phyloP scores from a whole-genome alignment of 495 filamentous ascomycete genomes.

The Aspergillus coremiiformis region DNA sequence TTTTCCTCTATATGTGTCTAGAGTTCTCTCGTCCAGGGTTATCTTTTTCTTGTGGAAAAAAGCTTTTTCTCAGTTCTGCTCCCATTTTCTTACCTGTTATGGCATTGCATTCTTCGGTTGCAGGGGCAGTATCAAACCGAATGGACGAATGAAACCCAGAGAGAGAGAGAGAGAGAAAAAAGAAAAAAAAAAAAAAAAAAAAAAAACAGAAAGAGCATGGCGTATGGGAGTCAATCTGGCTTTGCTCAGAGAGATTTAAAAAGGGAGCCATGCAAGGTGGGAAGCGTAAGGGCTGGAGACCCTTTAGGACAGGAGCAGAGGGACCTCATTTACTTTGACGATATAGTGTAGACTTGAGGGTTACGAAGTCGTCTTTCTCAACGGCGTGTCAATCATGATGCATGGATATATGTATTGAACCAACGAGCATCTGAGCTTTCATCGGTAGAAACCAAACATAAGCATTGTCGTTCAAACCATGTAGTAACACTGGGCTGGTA shows the following conservation, averaged over 20 bases:
- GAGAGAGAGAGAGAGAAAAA: constrained; percentile 2
- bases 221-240: constrained; percentile 36
- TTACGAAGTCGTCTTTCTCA: constrained; percentile 27
- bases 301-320: constrained; percentile 4
- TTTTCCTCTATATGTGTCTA: constrained; percentile 9
- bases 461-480: not conserved
- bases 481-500: not conserved
- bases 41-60: constrained; percentile 8
- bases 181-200: constrained; percentile 6
- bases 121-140: constrained; percentile 1
- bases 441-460: not conserved
- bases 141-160: not conserved
- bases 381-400: constrained; percentile 33
- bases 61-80: constrained; percentile 5
- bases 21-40: constrained; percentile 7
- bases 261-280: constrained; percentile 17
- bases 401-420: constrained; percentile 26
- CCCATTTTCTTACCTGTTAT: not conserved
- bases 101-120: not conserved
- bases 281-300: constrained; percentile 7
- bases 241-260: constrained; percentile 24
- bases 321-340: not conserved
- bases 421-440: not conserved
- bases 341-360: constrained; percentile 8
- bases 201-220: constrained; percentile 18